Evolutionary conservation across 148 eudicot genomes (phyloP).

Genomic region (Selenicereus undatus): DNA sequence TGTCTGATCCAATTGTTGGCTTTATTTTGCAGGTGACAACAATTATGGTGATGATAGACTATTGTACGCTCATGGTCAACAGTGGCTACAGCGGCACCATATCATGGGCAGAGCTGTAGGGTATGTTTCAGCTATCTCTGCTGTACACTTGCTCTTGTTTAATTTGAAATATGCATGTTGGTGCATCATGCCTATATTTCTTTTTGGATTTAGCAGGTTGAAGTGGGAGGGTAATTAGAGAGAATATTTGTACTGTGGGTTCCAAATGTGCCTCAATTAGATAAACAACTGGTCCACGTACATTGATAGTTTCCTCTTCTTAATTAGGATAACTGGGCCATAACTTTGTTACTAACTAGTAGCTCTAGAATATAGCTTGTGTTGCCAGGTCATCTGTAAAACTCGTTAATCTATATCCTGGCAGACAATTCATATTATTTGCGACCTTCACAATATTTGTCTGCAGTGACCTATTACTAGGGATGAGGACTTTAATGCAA

Average conservation of each 20-base stretch:
- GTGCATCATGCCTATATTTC: not conserved
- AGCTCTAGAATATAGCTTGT: not conserved
- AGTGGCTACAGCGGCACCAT: constrained; percentile 74
- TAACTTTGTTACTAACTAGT: not conserved
- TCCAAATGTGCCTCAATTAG: not conserved
- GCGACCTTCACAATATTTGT: not conserved
- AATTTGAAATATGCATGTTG: not conserved
- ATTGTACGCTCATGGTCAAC: constrained; percentile 74
- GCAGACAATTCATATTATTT: not conserved
- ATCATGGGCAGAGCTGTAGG: constrained; percentile 90
- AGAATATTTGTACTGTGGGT: not conserved
- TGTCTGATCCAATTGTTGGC: not conserved
- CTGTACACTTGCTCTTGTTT: not conserved
- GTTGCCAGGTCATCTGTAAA: not conserved
- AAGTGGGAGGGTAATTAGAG: not conserved
- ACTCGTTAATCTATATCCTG: not conserved
- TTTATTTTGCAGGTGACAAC: constrained; percentile 55
- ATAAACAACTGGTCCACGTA: not conserved
- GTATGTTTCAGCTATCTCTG: constrained; percentile 32
- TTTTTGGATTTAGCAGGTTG: not conserved
- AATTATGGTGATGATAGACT: constrained; percentile 61
- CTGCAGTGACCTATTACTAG: not conserved
- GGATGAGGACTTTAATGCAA: not conserved
- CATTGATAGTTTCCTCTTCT: not conserved
- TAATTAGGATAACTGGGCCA: not conserved